Conservation (phyloP, 106 monocot genomes). For the Apostasia ramifera region DNA sequence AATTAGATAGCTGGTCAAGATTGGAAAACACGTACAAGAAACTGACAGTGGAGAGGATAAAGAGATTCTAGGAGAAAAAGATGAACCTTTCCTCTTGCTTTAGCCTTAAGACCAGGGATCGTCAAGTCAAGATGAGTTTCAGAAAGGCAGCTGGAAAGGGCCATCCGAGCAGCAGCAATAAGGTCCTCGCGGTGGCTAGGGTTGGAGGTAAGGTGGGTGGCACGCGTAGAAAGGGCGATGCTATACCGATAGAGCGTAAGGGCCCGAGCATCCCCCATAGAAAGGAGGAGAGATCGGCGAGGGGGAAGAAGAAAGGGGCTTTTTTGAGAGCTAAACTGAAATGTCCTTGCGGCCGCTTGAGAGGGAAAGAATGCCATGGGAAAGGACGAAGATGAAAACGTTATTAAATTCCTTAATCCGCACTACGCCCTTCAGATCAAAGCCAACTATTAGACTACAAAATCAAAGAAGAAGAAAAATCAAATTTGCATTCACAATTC, state of each 20-base stretch:
- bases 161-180: conserved; percentile 27
- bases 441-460: too few species aligned
- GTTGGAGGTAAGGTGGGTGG: conserved; percentile 24
- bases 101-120: conserved; percentile 50
- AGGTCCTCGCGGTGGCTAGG: conserved; percentile 52
- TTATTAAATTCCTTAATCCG: too few species aligned
- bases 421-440: too few species aligned
- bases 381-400: neutral
- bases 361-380: conserved; percentile 11
- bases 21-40: neutral
- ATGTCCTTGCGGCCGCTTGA: conserved; percentile 5
- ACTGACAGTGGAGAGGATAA: neutral
- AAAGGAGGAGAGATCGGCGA: neutral
- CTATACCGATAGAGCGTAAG: conserved; percentile 2
- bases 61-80: neutral
- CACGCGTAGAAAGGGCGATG: neutral
- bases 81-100: conserved; percentile 63
- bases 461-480: too few species aligned
- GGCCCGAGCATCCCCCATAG: neutral
- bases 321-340: conserved; percentile 7
- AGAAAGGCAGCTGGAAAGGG: conserved; percentile 62
- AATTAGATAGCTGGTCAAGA: neutral
- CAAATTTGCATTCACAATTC: too few species aligned
- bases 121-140: conserved; percentile 74
- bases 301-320: conserved; percentile 13